Conservation (phyloP, 176 grass and related monocot genomes). For the Musa beccarii region DNA sequence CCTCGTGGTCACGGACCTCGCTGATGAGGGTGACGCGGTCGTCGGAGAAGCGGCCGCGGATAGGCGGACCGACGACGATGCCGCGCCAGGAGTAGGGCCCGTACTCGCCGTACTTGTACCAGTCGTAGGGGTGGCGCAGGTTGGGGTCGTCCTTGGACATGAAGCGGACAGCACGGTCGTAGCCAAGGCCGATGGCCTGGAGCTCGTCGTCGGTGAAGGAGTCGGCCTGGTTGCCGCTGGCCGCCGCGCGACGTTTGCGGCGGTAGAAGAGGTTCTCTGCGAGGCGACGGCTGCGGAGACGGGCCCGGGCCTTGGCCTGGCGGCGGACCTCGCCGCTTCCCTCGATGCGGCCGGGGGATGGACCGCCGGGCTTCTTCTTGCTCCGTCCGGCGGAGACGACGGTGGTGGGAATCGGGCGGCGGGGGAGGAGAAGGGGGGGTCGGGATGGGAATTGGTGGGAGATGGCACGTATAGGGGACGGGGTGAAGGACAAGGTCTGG, state of each 20-base stretch:
- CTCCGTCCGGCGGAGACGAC: conserved; percentile 57
- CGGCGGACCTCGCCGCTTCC: conserved; percentile 64
- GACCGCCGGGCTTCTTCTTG: conserved; percentile 56
- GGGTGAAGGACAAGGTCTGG: background rate
- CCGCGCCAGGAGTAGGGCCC: conserved; percentile 93
- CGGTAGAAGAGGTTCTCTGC: conserved; percentile 89
- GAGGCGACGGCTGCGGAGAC: conserved; percentile 50
- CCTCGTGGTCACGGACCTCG: conserved; percentile 63
- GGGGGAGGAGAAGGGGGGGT: background rate
- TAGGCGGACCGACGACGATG: conserved; percentile 78
- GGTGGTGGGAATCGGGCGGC: conserved; percentile 23
- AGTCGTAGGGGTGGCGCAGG: conserved; percentile 79
- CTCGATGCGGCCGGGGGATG: conserved; percentile 45
- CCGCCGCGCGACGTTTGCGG: conserved; percentile 33
- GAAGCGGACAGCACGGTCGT: conserved; percentile 84
- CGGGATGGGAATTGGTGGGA: conserved; percentile 12
- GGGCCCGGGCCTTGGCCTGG: conserved; percentile 57
- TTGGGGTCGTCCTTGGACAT: conserved; percentile 74
- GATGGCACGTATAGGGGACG: conserved; percentile 28
- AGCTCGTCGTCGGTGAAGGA: conserved; percentile 75
- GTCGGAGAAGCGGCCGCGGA: conserved; percentile 85
- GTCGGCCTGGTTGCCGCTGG: conserved; percentile 36
- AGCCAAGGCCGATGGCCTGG: conserved; percentile 79
- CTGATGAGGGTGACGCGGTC: conserved; percentile 71
- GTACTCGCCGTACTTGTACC: conserved; percentile 84